Percentiles rank a stretch among this genome's conserved stretches.
phyloP scores from a whole-genome alignment of 352 stramenopile genomes.

The Phytopythium boreale region DNA sequence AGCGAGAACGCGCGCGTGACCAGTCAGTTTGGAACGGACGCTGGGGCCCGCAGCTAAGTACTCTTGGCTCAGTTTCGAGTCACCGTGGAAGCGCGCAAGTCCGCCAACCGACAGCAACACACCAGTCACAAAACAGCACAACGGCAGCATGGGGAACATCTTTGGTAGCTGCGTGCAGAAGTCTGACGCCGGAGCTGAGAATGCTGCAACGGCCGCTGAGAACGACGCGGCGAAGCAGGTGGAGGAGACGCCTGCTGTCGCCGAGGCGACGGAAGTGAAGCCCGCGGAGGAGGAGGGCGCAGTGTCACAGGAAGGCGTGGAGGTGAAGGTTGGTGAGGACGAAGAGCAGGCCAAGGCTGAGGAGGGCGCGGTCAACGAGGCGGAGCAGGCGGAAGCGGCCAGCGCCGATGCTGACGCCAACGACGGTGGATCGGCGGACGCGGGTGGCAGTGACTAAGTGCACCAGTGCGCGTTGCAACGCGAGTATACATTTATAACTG shows the following conservation, averaged over 20 bases:
- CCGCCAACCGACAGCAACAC: not conserved
- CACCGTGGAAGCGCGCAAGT: conserved; percentile 1
- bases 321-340: not conserved
- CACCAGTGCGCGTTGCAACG: no score
- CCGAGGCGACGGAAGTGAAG: not conserved
- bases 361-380: not conserved
- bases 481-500: no score
- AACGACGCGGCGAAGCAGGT: not conserved
- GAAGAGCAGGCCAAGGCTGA: not conserved
- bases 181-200: not conserved
- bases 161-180: conserved; percentile 3
- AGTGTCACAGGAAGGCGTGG: not conserved
- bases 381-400: not conserved
- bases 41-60: not conserved
- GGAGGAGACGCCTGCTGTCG: not conserved
- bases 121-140: not conserved
- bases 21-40: not conserved
- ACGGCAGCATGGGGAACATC: conserved; percentile 5
- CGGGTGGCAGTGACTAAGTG: not conserved
- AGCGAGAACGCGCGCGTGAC: not conserved
- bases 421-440: not conserved
- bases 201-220: not conserved
- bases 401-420: not conserved
- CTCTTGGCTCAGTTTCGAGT: conserved; percentile 4
- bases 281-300: not conserved